A percentile compares a stretch with the other conserved stretches of the same genome.
These are phyloP conservation scores for Penicillium sp. DNA, from an alignment of 2,329 filamentous ascomycete genomes.

Conservation along the genomic window DNA sequence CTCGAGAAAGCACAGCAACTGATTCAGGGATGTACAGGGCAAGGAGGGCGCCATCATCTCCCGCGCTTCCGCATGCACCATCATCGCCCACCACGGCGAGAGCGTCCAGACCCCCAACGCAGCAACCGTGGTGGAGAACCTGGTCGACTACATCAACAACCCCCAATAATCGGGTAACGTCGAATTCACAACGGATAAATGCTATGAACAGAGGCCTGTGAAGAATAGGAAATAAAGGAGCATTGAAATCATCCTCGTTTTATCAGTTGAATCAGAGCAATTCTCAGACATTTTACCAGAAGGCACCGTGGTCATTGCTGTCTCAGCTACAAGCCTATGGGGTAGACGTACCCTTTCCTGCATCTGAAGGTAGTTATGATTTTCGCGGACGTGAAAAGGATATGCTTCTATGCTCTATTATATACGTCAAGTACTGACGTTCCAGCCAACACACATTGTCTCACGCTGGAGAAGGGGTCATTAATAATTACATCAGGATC, in stretches of 20 bases:
- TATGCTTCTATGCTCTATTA: constrained; percentile 15
- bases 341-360: background rate
- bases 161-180: constrained; percentile 57
- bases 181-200: constrained; percentile 3
- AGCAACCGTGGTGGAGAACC: constrained; percentile 70
- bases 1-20: background rate
- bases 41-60: constrained; percentile 75
- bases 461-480: constrained; percentile 11
- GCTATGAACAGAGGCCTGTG: constrained; percentile 20
- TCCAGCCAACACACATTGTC: background rate
- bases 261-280: background rate
- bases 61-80: constrained; percentile 83
- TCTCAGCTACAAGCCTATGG: background rate
- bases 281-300: background rate
- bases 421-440: constrained; percentile 10
- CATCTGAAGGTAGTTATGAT: background rate
- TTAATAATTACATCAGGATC: constrained; percentile 22
- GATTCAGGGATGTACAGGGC: constrained; percentile 50
- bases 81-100: constrained; percentile 83
- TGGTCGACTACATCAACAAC: constrained; percentile 77
- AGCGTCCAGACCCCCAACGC: constrained; percentile 67
- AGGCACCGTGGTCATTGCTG: background rate
- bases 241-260: constrained; percentile 4
- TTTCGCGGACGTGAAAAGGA: background rate
- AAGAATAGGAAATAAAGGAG: constrained; percentile 25